Conservation (phyloP, 495 filamentous ascomycete genomes). For the Haplographium delicatum region DNA sequence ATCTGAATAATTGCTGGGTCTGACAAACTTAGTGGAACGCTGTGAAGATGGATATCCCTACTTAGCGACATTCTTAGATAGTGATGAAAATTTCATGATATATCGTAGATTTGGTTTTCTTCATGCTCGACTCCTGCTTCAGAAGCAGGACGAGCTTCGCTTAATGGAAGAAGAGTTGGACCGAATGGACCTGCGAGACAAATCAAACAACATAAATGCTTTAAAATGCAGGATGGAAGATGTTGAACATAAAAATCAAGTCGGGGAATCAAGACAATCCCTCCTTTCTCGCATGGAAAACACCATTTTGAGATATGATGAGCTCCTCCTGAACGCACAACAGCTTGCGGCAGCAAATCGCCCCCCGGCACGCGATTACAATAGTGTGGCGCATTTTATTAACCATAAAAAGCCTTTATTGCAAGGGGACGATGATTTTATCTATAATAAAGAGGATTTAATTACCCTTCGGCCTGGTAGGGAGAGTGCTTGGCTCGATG, state of each 20-base stretch:
- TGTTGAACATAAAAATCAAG: conserved; percentile 3
- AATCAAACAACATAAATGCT: not conserved
- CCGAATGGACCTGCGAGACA: conserved; percentile 26
- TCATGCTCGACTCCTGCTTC: conserved; percentile 31
- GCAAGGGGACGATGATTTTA: conserved; percentile 22
- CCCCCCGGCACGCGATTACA: conserved; percentile 24
- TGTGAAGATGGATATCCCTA: conserved; percentile 32
- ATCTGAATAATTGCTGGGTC: not conserved
- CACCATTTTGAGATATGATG: conserved; percentile 11
- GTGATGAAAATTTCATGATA: conserved; percentile 32
- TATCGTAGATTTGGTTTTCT: conserved; percentile 32
- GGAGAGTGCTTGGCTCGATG: conserved; percentile 34
- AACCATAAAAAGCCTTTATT: conserved; percentile 27
- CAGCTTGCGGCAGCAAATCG: conserved; percentile 8
- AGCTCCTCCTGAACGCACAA: not conserved
- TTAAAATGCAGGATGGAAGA: conserved; percentile 10
- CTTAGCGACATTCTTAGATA: conserved; percentile 32
- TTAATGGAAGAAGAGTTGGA: conserved; percentile 30
- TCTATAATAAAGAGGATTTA: conserved; percentile 30
- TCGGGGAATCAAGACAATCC: conserved; percentile 7
- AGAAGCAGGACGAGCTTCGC: conserved; percentile 33
- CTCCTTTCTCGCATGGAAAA: conserved; percentile 8
- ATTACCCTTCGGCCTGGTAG: conserved; percentile 29
- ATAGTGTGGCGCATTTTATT: conserved; percentile 29
- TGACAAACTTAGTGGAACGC: conserved; percentile 26